Evolutionary conservation across 1,139 yeast species (phyloP).

Genomic region (Saccharomyces hybrid): DNA sequence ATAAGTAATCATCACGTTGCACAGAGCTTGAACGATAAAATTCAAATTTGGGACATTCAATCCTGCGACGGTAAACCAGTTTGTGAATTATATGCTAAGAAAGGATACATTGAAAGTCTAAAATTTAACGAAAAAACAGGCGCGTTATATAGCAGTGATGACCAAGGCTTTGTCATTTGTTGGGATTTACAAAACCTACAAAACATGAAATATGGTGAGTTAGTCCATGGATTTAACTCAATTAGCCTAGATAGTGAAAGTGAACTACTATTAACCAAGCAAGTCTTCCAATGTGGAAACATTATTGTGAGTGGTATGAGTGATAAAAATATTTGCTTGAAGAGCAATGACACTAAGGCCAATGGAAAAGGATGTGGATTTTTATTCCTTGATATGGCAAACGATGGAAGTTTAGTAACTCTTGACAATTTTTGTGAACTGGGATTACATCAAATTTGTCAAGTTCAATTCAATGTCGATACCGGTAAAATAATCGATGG

Average conservation of each 20-base stretch:
- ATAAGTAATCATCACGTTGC: conserved; percentile 20
- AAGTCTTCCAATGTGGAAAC: conserved; percentile 22
- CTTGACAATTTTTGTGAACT: conserved; percentile 23
- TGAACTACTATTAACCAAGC: conserved; percentile 4
- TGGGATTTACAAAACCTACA: conserved; percentile 20
- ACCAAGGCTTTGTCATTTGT: conserved; percentile 21
- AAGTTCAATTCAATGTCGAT: background rate
- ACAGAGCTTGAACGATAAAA: conserved; percentile 16
- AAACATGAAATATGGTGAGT: conserved; percentile 13
- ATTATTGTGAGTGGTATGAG: conserved; percentile 10
- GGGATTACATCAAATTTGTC: conserved; percentile 4
- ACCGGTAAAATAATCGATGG: background rate
- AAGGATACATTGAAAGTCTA: conserved; percentile 18
- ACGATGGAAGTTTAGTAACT: background rate
- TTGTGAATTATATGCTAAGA: conserved; percentile 17
- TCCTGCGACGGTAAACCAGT: conserved; percentile 13
- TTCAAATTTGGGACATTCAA: conserved; percentile 26
- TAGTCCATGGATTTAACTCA: conserved; percentile 21
- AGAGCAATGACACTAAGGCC: background rate
- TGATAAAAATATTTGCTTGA: background rate
- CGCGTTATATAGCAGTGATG: conserved; percentile 21
- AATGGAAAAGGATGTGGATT: background rate
- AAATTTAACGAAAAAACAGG: conserved; percentile 12
- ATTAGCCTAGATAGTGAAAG: conserved; percentile 8
- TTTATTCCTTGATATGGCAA: background rate